phyloP scores from a whole-genome alignment of 768 basidiomycete genomes.

The Suillus alpinus region DNA sequence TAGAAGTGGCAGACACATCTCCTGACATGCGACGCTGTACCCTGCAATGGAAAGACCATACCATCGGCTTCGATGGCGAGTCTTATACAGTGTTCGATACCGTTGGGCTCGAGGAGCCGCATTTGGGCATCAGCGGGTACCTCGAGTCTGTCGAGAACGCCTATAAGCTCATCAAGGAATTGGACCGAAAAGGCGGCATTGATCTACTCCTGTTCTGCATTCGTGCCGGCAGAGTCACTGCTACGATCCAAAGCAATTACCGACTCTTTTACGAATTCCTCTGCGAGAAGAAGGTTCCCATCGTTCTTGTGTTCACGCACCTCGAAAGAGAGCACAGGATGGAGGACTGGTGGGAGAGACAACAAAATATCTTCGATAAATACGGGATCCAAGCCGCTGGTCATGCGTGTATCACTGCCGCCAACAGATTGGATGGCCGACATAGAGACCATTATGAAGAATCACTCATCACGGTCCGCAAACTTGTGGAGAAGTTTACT shows the following conservation, averaged over 20 bases:
- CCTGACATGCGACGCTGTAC: conserved; percentile 33
- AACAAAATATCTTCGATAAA: conserved; percentile 19
- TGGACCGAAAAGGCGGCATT: conserved; percentile 23
- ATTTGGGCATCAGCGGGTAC: conserved; percentile 26
- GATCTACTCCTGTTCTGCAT: conserved; percentile 38
- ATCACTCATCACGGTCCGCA: conserved; percentile 26
- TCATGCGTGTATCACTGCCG: conserved; percentile 41
- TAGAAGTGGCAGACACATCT: conserved; percentile 28
- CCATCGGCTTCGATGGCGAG: conserved; percentile 9
- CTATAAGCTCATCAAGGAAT: conserved; percentile 21
- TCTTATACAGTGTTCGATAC: conserved; percentile 29
- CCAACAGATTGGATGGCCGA: conserved; percentile 23
- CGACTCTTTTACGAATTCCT: conserved; percentile 38
- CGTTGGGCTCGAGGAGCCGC: conserved; percentile 29
- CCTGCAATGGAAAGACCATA: conserved; percentile 26
- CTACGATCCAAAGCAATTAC: conserved; percentile 35
- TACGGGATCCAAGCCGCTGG: conserved; percentile 29
- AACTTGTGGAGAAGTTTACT: conserved; percentile 17
- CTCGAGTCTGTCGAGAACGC: conserved; percentile 29
- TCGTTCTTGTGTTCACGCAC: conserved; percentile 39
- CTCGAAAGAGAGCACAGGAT: conserved; percentile 34
- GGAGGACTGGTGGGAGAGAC: conserved; percentile 36
- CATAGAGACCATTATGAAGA: conserved; percentile 32
- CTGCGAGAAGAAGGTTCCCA: conserved; percentile 38
- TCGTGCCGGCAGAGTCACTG: conserved; percentile 31